These are phyloP conservation scores for Golubevia sp. DNA, from an alignment of 1,284 basidiomycete genomes.

Conservation along the genomic window DNA sequence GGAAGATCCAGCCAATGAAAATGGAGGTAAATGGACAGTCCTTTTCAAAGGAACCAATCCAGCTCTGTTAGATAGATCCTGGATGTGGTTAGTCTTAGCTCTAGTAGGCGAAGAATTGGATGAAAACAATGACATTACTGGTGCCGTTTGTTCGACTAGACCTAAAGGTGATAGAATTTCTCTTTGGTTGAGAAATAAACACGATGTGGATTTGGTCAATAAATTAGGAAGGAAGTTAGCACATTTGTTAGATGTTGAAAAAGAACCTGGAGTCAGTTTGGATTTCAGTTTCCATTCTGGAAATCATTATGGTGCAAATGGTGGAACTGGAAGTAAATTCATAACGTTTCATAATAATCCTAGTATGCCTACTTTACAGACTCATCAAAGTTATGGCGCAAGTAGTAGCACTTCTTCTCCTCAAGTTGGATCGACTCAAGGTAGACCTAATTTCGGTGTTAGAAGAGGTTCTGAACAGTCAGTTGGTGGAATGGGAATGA, in stretches of 20 bases:
- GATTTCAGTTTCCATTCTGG: constrained; percentile 14
- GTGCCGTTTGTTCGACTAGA: constrained; percentile 55
- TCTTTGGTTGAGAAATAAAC: constrained; percentile 45
- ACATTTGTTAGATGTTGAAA: constrained; percentile 30
- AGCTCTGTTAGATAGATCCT: constrained; percentile 54
- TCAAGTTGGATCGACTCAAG: no score
- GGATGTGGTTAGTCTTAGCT: constrained; percentile 61
- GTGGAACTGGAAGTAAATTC: no score
- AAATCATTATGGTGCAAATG: no score
- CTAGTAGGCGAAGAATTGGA: constrained; percentile 61
- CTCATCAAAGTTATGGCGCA: no score
- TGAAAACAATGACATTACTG: constrained; percentile 45
- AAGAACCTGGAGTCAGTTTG: constrained; percentile 19
- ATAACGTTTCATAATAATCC: no score
- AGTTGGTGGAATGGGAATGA: no score
- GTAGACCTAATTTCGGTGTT: no score
- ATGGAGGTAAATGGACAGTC: constrained; percentile 59
- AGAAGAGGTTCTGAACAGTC: no score
- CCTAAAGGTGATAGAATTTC: constrained; percentile 53
- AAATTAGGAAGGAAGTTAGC: constrained; percentile 38
- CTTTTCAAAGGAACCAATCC: constrained; percentile 37
- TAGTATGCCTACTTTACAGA: no score
- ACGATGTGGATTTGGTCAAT: constrained; percentile 44
- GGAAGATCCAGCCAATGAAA: constrained; percentile 56
- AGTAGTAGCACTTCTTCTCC: no score